Evolutionary conservation across 371 early-diverging fungal species (phyloP).

Genomic region (Basidiobolus meristosporus): DNA sequence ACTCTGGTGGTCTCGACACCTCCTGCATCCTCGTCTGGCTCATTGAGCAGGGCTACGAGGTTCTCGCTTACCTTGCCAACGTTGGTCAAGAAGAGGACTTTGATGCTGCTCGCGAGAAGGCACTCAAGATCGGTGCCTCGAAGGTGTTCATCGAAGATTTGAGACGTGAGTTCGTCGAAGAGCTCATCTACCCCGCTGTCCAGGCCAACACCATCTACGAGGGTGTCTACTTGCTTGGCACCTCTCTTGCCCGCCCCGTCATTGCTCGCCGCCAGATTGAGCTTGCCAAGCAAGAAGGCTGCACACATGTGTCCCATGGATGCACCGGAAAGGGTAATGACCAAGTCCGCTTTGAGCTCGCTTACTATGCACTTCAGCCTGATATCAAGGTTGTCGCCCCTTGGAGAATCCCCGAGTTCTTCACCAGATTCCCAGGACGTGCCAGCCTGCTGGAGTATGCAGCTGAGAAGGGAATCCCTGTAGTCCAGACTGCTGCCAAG

Average conservation of each 20-base stretch:
- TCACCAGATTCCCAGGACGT: too few species aligned
- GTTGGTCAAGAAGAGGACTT: too few species aligned
- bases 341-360: slow-evolving; percentile 95
- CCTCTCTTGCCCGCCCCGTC: slow-evolving; percentile 92
- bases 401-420: slow-evolving; percentile 84
- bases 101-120: too few species aligned
- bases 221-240: slow-evolving; percentile 85
- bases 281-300: too few species aligned
- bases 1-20: slow-evolving; percentile 96
- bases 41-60: too few species aligned
- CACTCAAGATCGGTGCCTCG: slow-evolving; percentile 77
- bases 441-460: slow-evolving; percentile 83
- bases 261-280: too few species aligned
- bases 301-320: slow-evolving; percentile 92
- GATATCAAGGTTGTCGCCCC: slow-evolving; percentile 89
- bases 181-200: slow-evolving; percentile 79
- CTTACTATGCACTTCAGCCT: slow-evolving; percentile 87
- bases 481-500: slow-evolving; percentile 85
- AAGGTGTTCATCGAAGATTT: slow-evolving; percentile 92
- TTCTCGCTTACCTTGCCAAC: too few species aligned
- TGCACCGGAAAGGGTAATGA: slow-evolving; percentile 99
- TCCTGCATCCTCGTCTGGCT: slow-evolving; percentile 92
- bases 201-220: slow-evolving; percentile 93
- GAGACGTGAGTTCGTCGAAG: slow-evolving; percentile 80
- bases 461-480: slow-evolving; percentile 77